Conservation (phyloP, 495 filamentous ascomycete species). For the Emericellopsis terricola region DNA sequence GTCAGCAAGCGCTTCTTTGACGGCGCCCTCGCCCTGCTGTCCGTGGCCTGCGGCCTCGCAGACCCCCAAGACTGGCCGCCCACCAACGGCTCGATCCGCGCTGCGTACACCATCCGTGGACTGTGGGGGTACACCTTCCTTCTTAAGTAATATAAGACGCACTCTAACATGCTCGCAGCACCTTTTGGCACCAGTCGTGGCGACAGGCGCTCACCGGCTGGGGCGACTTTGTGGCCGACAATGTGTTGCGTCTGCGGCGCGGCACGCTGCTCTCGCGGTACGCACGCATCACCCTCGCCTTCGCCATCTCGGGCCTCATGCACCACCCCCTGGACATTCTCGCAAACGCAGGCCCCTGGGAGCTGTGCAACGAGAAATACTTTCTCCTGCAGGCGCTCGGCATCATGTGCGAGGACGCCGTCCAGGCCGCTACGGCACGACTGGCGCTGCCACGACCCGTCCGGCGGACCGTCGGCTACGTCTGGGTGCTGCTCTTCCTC, state of each 20-base stretch:
- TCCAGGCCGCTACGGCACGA: conserved; percentile 4
- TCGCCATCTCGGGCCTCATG: conserved; percentile 14
- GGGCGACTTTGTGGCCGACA: conserved; percentile 11
- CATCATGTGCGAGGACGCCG: conserved; percentile 17
- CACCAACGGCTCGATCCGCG: conserved; percentile 9
- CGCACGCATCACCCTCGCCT: conserved; percentile 13
- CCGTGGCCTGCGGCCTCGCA: not conserved
- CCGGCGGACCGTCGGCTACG: not conserved
- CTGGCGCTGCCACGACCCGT: not conserved
- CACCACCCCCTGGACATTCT: conserved; percentile 11
- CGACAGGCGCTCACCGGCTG: conserved; percentile 11
- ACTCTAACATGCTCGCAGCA: conserved; percentile 6
- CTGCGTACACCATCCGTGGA: conserved; percentile 12
- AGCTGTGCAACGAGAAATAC: conserved; percentile 12
- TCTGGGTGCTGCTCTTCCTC: not conserved
- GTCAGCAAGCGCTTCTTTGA: not conserved
- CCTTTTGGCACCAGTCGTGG: conserved; percentile 24
- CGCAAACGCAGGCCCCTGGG: conserved; percentile 5
- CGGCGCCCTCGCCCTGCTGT: not conserved
- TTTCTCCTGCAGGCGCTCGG: conserved; percentile 14
- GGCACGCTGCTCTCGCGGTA: conserved; percentile 14
- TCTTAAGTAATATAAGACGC: not conserved
- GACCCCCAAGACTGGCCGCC: conserved; percentile 9
- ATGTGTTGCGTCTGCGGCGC: conserved; percentile 11
- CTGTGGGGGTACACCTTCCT: conserved; percentile 14